Percentiles rank a stretch among this genome's conserved stretches.
These are phyloP conservation scores for Saksenaea oblongispora DNA, from an alignment of 371 early-diverging fungal species.

Conservation along the genomic window DNA sequence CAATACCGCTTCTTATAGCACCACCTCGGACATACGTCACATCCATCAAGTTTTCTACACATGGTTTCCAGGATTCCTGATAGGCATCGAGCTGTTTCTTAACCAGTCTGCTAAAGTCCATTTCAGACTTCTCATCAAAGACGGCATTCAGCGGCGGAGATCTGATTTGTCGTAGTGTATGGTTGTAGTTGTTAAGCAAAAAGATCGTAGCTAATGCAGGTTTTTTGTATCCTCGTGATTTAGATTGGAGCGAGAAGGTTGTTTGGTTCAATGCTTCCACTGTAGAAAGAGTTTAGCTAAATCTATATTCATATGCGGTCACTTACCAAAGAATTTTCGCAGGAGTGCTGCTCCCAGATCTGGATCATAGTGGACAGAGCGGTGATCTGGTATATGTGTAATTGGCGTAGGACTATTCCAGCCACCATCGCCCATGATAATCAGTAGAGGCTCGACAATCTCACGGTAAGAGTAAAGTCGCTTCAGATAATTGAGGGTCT, in stretches of 20 bases:
- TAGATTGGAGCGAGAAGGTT: conserved; percentile 59
- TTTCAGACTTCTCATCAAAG: conserved; percentile 54
- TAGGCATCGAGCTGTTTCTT: conserved; percentile 63
- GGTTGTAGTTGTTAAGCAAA: conserved; percentile 82
- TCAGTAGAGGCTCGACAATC: conserved; percentile 62
- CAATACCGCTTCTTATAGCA: conserved; percentile 60
- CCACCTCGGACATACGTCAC: conserved; percentile 72
- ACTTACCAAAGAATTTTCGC: conserved; percentile 33
- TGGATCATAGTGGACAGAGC: conserved; percentile 18
- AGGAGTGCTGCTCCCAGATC: conserved; percentile 30
- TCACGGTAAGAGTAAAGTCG: conserved; percentile 58
- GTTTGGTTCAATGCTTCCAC: conserved; percentile 68
- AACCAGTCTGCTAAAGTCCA: conserved; percentile 63
- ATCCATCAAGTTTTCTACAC: conserved; percentile 74
- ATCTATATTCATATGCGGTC: conserved; percentile 1
- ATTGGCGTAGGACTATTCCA: conserved; percentile 50
- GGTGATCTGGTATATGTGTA: conserved; percentile 11
- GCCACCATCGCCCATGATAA: conserved; percentile 61
- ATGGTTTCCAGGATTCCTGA: conserved; percentile 76
- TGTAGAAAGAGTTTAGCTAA: conserved; percentile 16
- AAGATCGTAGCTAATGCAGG: conserved; percentile 73
- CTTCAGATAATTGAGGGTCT: conserved; percentile 67
- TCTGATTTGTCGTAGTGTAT: conserved; percentile 68
- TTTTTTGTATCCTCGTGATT: conserved; percentile 77
- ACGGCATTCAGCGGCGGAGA: conserved; percentile 58